Conservation (phyloP, 176 grass and related monocot species). For the Hyparrhenia diplandra region DNA sequence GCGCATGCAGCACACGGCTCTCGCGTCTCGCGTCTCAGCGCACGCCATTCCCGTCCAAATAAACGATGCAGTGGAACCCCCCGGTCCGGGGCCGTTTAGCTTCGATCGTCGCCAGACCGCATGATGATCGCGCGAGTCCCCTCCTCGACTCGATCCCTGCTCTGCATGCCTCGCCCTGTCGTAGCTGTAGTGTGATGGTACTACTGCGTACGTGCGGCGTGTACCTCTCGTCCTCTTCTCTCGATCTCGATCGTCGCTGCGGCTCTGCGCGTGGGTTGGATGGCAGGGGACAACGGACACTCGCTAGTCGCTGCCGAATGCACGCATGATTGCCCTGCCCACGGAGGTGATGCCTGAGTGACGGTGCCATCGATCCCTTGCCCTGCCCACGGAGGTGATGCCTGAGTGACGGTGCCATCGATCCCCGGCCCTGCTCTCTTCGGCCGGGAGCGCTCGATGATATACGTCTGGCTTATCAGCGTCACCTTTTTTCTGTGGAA, state of each 20-base stretch:
- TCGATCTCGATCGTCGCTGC: background rate
- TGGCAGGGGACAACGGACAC: background rate
- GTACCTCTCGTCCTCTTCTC: too few relatives aligned
- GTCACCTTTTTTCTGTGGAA: background rate
- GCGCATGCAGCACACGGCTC: background rate
- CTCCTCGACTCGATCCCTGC: background rate
- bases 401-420: background rate
- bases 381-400: background rate
- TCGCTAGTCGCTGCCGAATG: background rate
- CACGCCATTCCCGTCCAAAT: conserved; percentile 22
- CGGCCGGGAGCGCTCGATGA: background rate
- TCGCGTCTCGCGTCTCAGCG: background rate
- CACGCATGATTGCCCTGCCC: too few relatives aligned
- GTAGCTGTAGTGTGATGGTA: too few relatives aligned
- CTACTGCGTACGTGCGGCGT: too few relatives aligned
- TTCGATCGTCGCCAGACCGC: conserved; percentile 16
- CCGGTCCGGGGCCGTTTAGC: background rate
- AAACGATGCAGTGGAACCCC: too few relatives aligned
- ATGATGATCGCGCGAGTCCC: background rate
- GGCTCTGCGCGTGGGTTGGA: background rate
- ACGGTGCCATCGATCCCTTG: too few relatives aligned
- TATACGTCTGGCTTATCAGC: background rate
- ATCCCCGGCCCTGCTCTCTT: background rate
- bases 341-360: too few relatives aligned
- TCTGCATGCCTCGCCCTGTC: too few relatives aligned